Base-by-base conservation (phyloP, 2,329 filamentous ascomycete species). In the Colletotrichum sansevieriae region DNA sequence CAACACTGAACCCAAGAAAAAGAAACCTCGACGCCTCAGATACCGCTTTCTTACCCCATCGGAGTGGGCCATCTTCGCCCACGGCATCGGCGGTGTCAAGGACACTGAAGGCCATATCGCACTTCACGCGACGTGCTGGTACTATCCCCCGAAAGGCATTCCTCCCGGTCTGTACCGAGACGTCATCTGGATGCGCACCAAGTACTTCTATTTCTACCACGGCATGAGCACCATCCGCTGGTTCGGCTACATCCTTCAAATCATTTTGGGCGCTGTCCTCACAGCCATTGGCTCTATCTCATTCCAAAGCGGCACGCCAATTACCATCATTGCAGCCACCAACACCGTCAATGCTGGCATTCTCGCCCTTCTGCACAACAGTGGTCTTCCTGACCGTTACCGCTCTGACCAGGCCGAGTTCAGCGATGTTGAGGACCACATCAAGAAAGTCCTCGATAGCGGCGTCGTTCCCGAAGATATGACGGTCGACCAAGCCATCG, bases 281-380 rank as follows among this genome's bases (percentile, higher is more conserved):
- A 87, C 85, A 0, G 84, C 84, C 4, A 80, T 87, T 11, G 84
- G 84, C 5, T 81, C 84, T 7, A 73, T 83, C 59, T 77, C 81
- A 8, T 65, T 73, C 25, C 66, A 75, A 12, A 63, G 80, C 12
- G 80, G 81, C 12, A 81, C 77, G 1, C 75, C 79, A 15, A 84
- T 87, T 63, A 71, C 85, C 2, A 68, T 82, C n/a, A 80, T 87
- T 8, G 85, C 83, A 1, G 84, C 83, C 6, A 72, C 81, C 65
- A 87, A 86, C 73, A 87, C 85, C 0, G 75, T 85, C 63, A 78
- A 82, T 46, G 83, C 85, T 8, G 85, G 85, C 2, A 72, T 87
- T 7, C 77, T 87, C 4, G 85, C 84, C 3, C 76, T 87, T 15
- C 72, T 87, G 65, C 84, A 87, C 75, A 87, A 87, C 73, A 86